Evolutionary conservation across 176 grass and related monocot species (phyloP).

Genomic region (Echinochloa phyllopogon): DNA sequence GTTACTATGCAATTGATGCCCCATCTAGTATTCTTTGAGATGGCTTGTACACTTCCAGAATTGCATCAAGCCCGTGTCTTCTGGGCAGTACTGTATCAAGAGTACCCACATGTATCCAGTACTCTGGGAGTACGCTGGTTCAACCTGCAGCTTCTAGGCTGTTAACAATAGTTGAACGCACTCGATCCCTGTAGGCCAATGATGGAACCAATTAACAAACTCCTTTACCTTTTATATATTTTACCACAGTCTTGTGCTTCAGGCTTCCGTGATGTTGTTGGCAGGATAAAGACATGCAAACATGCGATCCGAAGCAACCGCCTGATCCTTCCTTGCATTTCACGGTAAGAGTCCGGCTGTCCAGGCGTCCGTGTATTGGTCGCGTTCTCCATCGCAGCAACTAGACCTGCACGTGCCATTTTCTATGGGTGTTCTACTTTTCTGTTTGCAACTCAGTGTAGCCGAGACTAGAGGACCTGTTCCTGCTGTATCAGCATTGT

Average conservation of each 20-base stretch:
- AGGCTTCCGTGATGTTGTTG: slow-evolving; percentile 13
- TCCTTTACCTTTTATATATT: background rate
- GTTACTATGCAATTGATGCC: background rate
- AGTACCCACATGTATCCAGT: background rate
- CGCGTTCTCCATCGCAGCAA: background rate
- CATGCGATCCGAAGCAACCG: slow-evolving; percentile 38
- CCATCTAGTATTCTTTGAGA: background rate
- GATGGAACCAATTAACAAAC: slow-evolving; percentile 19
- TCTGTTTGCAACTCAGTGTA: background rate
- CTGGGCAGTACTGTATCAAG: background rate
- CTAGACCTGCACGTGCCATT: background rate
- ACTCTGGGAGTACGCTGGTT: background rate
- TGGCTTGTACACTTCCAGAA: background rate
- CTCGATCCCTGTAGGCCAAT: background rate
- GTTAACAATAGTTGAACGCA: background rate
- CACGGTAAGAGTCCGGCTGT: slow-evolving; percentile 24
- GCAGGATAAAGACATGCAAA: slow-evolving; percentile 23
- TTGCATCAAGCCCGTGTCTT: background rate
- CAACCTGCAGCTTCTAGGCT: slow-evolving; percentile 8
- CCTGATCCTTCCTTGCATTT: slow-evolving; percentile 28
- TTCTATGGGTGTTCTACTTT: background rate
- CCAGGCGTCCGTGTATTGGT: background rate
- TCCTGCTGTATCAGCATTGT: background rate
- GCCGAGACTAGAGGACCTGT: background rate
- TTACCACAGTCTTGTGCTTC: background rate